These are phyloP conservation scores for Thielaviopsis punctulata DNA, from an alignment of 2,329 filamentous ascomycete species.

Conservation along the genomic window DNA sequence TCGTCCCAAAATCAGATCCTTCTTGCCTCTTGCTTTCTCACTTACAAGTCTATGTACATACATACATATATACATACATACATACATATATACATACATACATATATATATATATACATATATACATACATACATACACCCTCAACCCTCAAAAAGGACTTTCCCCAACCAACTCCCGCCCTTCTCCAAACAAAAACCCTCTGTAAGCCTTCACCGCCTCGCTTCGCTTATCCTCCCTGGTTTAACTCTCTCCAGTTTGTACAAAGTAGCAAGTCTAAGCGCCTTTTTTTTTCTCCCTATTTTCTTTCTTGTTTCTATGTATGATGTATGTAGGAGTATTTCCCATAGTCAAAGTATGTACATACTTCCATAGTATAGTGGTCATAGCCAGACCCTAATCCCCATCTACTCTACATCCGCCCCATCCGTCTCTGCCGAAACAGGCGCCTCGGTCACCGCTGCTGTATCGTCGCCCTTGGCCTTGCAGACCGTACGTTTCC, in stretches of 20 bases:
- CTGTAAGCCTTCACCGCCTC: neutral
- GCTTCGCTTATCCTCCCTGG: neutral
- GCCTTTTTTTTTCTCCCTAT: neutral
- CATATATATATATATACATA: too few relatives aligned
- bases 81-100: too few relatives aligned
- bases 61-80: too few relatives aligned
- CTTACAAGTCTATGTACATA: too few relatives aligned
- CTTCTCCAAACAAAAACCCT: neutral
- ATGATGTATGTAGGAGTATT: neutral
- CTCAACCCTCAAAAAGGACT: neutral
- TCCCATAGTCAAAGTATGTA: too few relatives aligned
- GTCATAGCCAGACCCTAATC: neutral
- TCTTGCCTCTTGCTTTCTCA: too few relatives aligned
- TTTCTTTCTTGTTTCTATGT: neutral
- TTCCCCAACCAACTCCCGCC: neutral
- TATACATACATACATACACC: neutral
- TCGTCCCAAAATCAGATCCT: too few relatives aligned
- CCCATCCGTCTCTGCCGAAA: neutral
- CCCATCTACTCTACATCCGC: neutral
- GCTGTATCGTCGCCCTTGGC: constrained; percentile 1
- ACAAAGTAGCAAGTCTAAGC: neutral
- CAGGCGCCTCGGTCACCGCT: neutral
- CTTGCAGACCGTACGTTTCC: constrained; percentile 36
- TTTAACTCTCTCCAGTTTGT: neutral
- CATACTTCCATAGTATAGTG: neutral